Evolutionary conservation across 352 stramenopile genomes (phyloP).

Genomic region (Phytophthora sojae): DNA sequence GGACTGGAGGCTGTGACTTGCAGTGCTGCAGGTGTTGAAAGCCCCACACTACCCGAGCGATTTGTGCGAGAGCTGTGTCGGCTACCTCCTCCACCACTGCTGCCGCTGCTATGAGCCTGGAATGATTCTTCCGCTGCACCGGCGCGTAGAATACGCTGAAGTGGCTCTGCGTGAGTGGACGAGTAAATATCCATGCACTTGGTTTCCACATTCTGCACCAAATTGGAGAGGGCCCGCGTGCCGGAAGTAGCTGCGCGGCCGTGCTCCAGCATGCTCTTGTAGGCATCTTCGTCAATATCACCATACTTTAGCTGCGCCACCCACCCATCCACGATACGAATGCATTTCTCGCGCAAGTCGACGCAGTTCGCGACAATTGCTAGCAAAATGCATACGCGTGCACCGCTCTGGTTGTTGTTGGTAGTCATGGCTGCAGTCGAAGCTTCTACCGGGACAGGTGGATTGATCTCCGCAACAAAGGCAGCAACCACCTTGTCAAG

Average conservation of each 20-base stretch:
- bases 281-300: slow-evolving; percentile 25
- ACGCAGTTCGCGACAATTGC: slow-evolving; percentile 78
- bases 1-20: slow-evolving; percentile 23
- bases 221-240: slow-evolving; percentile 40
- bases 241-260: slow-evolving; percentile 29
- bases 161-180: slow-evolving; percentile 52
- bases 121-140: slow-evolving; percentile 61
- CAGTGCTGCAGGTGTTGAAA: slow-evolving; percentile 23
- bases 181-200: slow-evolving; percentile 76
- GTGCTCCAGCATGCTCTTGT: slow-evolving; percentile 25
- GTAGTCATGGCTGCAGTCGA: slow-evolving; percentile 27
- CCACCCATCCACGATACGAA: slow-evolving; percentile 58
- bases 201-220: slow-evolving; percentile 54
- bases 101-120: slow-evolving; percentile 26
- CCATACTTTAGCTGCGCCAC: slow-evolving; percentile 47
- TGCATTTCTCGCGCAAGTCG: slow-evolving; percentile 65
- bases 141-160: slow-evolving; percentile 57
- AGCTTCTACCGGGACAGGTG: slow-evolving; percentile 42
- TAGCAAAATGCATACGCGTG: slow-evolving; percentile 66
- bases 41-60: slow-evolving; percentile 29
- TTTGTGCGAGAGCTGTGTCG: slow-evolving; percentile 41
- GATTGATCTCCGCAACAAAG: slow-evolving; percentile 51
- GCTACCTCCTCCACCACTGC: slow-evolving; percentile 22
- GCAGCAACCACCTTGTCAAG: slow-evolving; percentile 54
- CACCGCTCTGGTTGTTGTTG: slow-evolving; percentile 33